phyloP scores from a whole-genome alignment of 345 rosid genomes.

The Salix brachista region DNA sequence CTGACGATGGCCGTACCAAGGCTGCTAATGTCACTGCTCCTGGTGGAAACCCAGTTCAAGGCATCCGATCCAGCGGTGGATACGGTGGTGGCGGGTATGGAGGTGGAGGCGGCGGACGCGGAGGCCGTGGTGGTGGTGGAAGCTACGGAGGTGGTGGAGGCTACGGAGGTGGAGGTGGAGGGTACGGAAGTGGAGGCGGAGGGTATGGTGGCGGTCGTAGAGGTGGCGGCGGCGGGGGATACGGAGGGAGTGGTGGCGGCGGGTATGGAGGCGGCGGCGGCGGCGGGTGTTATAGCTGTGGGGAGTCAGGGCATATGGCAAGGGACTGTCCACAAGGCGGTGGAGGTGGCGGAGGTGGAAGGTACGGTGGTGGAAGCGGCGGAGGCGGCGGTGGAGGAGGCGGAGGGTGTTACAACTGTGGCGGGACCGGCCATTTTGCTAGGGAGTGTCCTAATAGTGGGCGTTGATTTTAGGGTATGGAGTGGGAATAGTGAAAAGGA shows the following conservation, averaged over 20 bases:
- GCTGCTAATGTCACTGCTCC: slow-evolving; percentile 84
- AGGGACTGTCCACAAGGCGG: slow-evolving; percentile 50
- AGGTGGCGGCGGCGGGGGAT: slow-evolving; percentile 18
- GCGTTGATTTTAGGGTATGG: slow-evolving; percentile 23
- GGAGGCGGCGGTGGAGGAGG: slow-evolving; percentile 44
- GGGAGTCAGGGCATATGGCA: slow-evolving; percentile 48
- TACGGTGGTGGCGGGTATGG: slow-evolving; percentile 26
- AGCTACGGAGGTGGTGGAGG: slow-evolving; percentile 20
- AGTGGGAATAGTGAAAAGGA: not conserved
- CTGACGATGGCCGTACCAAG: slow-evolving; percentile 51
- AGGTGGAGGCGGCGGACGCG: slow-evolving; percentile 34
- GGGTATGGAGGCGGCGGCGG: slow-evolving; percentile 37
- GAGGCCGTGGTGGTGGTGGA: slow-evolving; percentile 28
- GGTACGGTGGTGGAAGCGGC: slow-evolving; percentile 26
- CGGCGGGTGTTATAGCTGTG: slow-evolving; percentile 41
- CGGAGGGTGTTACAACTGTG: slow-evolving; percentile 69
- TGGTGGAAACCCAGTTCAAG: slow-evolving; percentile 48
- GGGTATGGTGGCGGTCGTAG: slow-evolving; percentile 26
- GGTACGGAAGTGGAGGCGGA: slow-evolving; percentile 6
- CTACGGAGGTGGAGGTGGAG: slow-evolving; percentile 5
- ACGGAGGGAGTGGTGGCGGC: slow-evolving; percentile 39
- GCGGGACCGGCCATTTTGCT: slow-evolving; percentile 76
- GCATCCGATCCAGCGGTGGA: slow-evolving; percentile 45
- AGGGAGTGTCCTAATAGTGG: slow-evolving; percentile 72
- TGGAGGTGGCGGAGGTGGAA: slow-evolving; percentile 35